phyloP scores from a whole-genome alignment of 2,329 filamentous ascomycete species.

The Coleophoma cylindrospora region DNA sequence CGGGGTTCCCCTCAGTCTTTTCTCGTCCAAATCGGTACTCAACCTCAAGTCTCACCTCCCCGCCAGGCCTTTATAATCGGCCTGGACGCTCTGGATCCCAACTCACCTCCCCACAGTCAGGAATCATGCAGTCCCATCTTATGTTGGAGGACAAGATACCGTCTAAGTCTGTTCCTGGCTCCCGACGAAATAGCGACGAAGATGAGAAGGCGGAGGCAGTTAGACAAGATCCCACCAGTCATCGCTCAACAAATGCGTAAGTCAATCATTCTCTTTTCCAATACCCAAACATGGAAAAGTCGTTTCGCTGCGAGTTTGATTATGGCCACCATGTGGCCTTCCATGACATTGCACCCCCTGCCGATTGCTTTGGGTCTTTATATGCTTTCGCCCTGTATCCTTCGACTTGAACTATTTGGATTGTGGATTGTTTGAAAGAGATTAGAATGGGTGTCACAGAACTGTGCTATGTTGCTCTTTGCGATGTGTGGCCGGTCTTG shows the following conservation, averaged over 20 bases:
- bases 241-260: constrained; percentile 74
- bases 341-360: too few relatives aligned
- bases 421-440: too few relatives aligned
- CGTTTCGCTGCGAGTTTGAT: not conserved
- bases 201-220: constrained; percentile 79
- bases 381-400: too few relatives aligned
- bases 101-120: constrained; percentile 70
- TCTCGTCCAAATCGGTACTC: constrained; percentile 86
- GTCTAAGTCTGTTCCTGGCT: constrained; percentile 80
- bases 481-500: too few relatives aligned
- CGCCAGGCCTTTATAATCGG: constrained; percentile 69
- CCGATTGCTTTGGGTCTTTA: too few relatives aligned
- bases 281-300: not conserved
- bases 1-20: constrained; percentile 73
- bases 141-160: constrained; percentile 62
- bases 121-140: constrained; percentile 53
- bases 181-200: constrained; percentile 85
- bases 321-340: not conserved
- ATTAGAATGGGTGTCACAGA: too few relatives aligned
- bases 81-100: constrained; percentile 73
- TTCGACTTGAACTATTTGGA: too few relatives aligned
- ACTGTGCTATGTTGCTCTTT: too few relatives aligned
- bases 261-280: constrained; percentile 35
- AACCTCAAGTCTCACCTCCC: constrained; percentile 79
- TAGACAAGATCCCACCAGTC: constrained; percentile 63